Percentiles rank a stretch among this genome's conserved stretches.
Evolutionary conservation across 768 basidiomycete species (phyloP).

Genomic region (Termitomyces sp.): DNA sequence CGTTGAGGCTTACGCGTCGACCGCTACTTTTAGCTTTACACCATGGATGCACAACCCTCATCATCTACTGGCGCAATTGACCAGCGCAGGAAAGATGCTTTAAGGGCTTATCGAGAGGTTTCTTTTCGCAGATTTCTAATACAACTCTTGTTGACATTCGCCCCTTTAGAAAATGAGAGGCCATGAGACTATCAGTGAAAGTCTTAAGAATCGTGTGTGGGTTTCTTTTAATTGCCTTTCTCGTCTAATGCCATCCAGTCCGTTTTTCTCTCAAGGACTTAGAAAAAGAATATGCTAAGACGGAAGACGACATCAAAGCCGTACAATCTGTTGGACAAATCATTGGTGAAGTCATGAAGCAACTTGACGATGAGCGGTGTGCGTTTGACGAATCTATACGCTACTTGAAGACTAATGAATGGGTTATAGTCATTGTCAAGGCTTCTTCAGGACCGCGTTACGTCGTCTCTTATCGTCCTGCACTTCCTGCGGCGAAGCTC

Average conservation of each 20-base stretch:
- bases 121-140: slow-evolving; percentile 3
- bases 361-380: slow-evolving; percentile 97
- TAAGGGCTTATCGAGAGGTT: slow-evolving; percentile 76
- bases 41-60: slow-evolving; percentile 43
- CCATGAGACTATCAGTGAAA: slow-evolving; percentile 84
- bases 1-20: slow-evolving; percentile 32
- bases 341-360: slow-evolving; percentile 98
- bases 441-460: slow-evolving; percentile 98
- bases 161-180: slow-evolving; percentile 81
- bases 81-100: slow-evolving; percentile 65
- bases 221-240: neutral
- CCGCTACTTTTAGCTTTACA: slow-evolving; percentile 8
- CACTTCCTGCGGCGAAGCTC: slow-evolving; percentile 86
- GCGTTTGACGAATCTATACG: slow-evolving; percentile 24
- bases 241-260: slow-evolving; percentile 41
- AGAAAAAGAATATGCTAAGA: slow-evolving; percentile 88
- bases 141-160: slow-evolving; percentile 8
- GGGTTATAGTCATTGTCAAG: slow-evolving; percentile 84
- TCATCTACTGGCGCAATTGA: slow-evolving; percentile 62
- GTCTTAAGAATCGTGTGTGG: slow-evolving; percentile 81
- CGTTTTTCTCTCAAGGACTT: slow-evolving; percentile 87
- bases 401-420: neutral
- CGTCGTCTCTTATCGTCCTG: slow-evolving; percentile 94
- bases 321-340: slow-evolving; percentile 99
- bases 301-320: slow-evolving; percentile 98